These are phyloP conservation scores for Fusarium buharicum DNA, from an alignment of 2,329 filamentous ascomycete genomes.

Conservation along the genomic window DNA sequence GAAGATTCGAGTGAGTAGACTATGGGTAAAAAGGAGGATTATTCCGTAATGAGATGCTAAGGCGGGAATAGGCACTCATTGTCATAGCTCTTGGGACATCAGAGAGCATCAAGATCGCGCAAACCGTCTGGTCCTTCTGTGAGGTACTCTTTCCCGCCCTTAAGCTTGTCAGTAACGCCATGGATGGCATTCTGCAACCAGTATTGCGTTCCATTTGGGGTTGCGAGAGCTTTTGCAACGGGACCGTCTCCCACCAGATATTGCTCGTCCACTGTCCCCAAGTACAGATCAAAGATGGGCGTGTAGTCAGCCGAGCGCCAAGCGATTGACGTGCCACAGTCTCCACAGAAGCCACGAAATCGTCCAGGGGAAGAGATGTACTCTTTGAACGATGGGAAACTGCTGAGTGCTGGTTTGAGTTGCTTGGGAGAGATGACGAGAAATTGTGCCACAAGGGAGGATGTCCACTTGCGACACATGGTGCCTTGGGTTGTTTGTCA, in stretches of 20 bases:
- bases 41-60: no score
- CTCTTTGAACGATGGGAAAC: slow-evolving; percentile 15
- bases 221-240: slow-evolving; percentile 7
- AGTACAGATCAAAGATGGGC: slow-evolving; percentile 21
- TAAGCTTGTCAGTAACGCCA: slow-evolving; percentile 20
- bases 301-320: slow-evolving; percentile 25
- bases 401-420: slow-evolving; percentile 2
- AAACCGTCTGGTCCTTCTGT: slow-evolving; percentile 58
- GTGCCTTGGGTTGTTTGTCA: slow-evolving; percentile 18
- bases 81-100: not conserved
- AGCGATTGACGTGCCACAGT: slow-evolving; percentile 16
- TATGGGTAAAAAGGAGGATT: no score
- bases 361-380: slow-evolving; percentile 17
- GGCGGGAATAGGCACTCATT: no score
- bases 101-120: not conserved
- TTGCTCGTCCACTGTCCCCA: slow-evolving; percentile 28
- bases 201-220: slow-evolving; percentile 26
- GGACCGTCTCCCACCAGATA: slow-evolving; percentile 5
- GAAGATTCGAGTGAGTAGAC: no score
- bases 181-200: slow-evolving; percentile 23
- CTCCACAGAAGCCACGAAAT: slow-evolving; percentile 22
- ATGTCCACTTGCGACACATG: slow-evolving; percentile 34
- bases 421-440: slow-evolving; percentile 17
- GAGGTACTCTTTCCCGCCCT: slow-evolving; percentile 18
- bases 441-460: slow-evolving; percentile 25